Evolutionary conservation across 495 filamentous ascomycete species (phyloP).

Genomic region (Cairneyella variabilis): DNA sequence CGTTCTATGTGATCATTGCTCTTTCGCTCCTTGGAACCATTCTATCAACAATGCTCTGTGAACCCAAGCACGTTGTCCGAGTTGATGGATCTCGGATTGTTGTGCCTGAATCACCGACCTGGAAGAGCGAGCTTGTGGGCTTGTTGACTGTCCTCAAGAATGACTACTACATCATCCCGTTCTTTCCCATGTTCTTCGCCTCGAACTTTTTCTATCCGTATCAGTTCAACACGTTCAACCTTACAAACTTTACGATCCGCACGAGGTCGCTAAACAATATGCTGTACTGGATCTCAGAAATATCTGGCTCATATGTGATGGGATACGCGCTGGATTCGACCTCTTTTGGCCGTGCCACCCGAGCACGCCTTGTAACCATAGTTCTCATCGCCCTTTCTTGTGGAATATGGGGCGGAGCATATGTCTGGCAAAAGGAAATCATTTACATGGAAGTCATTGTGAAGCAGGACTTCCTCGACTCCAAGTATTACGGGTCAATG

Average conservation of each 20-base stretch:
- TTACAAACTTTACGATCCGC: constrained; percentile 72
- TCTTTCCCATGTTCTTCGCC: constrained; percentile 83
- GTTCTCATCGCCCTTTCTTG: constrained; percentile 70
- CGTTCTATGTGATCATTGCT: constrained; percentile 83
- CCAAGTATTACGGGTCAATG: constrained; percentile 72
- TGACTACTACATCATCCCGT: constrained; percentile 73
- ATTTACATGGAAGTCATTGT: constrained; percentile 31
- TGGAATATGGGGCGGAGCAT: constrained; percentile 83
- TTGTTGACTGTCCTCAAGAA: constrained; percentile 65
- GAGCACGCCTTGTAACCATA: constrained; percentile 66
- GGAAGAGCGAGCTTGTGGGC: constrained; percentile 70
- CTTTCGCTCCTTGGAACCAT: constrained; percentile 74
- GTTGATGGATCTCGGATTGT: constrained; percentile 76
- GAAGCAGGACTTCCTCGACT: constrained; percentile 55
- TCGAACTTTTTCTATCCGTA: constrained; percentile 78
- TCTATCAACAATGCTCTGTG: constrained; percentile 65
- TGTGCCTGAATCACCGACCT: constrained; percentile 77
- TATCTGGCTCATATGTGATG: constrained; percentile 74
- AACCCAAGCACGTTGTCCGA: constrained; percentile 72
- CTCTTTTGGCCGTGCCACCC: constrained; percentile 58
- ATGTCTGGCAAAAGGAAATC: constrained; percentile 67
- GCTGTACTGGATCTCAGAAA: constrained; percentile 84
- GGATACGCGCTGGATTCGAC: constrained; percentile 71
- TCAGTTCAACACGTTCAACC: constrained; percentile 54
- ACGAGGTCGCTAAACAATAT: constrained; percentile 77